Evolutionary conservation across 2,329 filamentous ascomycete genomes (phyloP).

Genomic region (Calonectria multiphialidica): DNA sequence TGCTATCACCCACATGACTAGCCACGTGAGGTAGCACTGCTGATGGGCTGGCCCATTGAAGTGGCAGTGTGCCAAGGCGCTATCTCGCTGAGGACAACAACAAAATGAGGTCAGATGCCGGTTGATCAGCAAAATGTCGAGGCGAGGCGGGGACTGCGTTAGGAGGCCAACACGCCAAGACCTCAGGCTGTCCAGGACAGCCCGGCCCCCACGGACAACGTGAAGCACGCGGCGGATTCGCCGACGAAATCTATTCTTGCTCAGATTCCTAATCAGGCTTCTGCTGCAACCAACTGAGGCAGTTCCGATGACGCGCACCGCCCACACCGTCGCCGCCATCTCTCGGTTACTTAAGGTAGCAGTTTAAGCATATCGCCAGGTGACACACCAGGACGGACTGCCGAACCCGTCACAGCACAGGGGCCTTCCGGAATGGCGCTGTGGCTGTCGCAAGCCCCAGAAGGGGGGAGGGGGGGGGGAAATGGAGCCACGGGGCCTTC

Average conservation of each 20-base stretch:
- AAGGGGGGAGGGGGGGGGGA: neutral
- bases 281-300: neutral
- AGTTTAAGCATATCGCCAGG: conserved; percentile 2
- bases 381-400: neutral
- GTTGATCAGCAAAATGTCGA: neutral
- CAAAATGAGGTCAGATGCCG: neutral
- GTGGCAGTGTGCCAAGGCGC: neutral
- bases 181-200: neutral
- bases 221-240: neutral
- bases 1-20: neutral
- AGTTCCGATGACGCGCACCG: neutral
- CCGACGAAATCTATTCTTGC: neutral
- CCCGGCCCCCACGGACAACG: neutral
- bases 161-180: neutral
- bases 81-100: neutral
- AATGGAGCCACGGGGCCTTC: neutral
- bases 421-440: neutral
- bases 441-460: neutral
- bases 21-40: neutral
- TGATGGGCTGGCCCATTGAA: neutral
- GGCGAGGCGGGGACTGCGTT: neutral
- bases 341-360: neutral
- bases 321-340: neutral
- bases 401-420: neutral
- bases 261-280: neutral